Evolutionary conservation across 345 rosid genomes (phyloP), one percentile per base, ranked within the genome.

Genomic region (Moringa oleifera): DNA sequence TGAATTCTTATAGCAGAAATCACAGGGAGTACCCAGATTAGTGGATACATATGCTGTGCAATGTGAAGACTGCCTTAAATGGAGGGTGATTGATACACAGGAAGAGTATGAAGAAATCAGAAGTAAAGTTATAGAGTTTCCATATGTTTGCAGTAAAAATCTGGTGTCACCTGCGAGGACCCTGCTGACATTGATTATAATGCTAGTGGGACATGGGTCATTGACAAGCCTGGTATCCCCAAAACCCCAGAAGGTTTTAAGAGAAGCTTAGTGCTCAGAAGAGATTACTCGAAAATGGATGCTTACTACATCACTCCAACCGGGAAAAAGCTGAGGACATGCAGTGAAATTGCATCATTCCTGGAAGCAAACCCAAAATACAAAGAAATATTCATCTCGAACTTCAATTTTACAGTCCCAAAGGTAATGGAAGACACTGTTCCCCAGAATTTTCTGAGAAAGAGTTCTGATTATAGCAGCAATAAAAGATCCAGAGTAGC

Each of bases 181-280:
- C 83, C 87, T 51, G 83, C 89, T 0, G 96, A 89, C 61, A 65
- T 91, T 2, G 89, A 83, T 67, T 87, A 81, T 13, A 77, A 91
- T 71, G 51, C 84, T 6, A 53, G 82, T 20, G 73, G 90, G 19
- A 84, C 86, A 1, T 91, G 98, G 98, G 95, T 81, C 59, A 78
- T 89, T 10, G 98, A 91, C 78, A 86, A 54, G 78, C 96, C 96
- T 53, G 90, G 90, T 69, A 20, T 88, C 36, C 96, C 97, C 0
- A 91, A 81, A 77, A 86, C 97, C 0, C 98, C 98, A 0, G 64
- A 57, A 68, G 98, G 98, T 62, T 91, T 91, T 77, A 85, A 78
- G 76, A 70, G 98, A 61, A 83, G 80, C 69, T 74, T 91, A 65
- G 76, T 85, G 47, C 85, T 91, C 1, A 70, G 98, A 37, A 80